phyloP scores from a whole-genome alignment of 2,329 filamentous ascomycete genomes.

The Fusarium sp. region DNA sequence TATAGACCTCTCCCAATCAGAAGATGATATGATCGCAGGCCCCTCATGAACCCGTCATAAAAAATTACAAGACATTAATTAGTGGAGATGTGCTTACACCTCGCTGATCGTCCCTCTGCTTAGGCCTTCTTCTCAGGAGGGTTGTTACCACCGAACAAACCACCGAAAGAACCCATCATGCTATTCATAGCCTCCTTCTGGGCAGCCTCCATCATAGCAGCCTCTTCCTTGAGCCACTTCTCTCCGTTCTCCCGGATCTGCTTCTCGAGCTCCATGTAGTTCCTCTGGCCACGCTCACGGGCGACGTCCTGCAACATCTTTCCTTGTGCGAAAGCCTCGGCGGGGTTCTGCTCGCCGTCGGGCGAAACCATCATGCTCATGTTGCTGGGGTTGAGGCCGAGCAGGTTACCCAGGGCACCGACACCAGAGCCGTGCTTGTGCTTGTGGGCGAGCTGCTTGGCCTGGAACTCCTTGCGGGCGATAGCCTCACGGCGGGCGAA shows the following conservation, averaged over 20 bases:
- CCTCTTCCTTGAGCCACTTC: constrained; percentile 96
- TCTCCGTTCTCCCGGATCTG: constrained; percentile 94
- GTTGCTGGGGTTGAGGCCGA: constrained; percentile 81
- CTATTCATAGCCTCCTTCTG: constrained; percentile 92
- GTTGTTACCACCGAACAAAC: constrained; percentile 45
- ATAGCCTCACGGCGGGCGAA: constrained; percentile 90
- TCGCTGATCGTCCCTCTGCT: constrained; percentile 11
- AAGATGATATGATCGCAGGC: constrained; percentile 26
- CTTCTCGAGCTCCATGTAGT: constrained; percentile 89
- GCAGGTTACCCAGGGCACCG: constrained; percentile 74
- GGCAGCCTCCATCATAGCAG: constrained; percentile 85
- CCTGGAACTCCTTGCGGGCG: constrained; percentile 86
- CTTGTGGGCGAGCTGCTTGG: constrained; percentile 77
- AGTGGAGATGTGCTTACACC: constrained; percentile 47
- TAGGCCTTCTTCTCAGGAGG: constrained; percentile 45
- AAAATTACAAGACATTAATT: constrained; percentile 50
- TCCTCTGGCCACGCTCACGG: constrained; percentile 88
- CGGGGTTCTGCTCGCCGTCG: constrained; percentile 76
- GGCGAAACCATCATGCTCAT: constrained; percentile 70
- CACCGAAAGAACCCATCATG: constrained; percentile 82
- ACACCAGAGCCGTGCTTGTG: constrained; percentile 69
- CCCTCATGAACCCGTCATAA: constrained; percentile 14
- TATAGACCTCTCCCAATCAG: constrained; percentile 37
- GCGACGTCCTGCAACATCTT: constrained; percentile 98
- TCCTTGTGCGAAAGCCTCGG: constrained; percentile 85